Evolutionary conservation across 208 protist species (phyloP), one percentile per base, ranked within the genome.

Genomic region (Trypanosoma scelopori): DNA sequence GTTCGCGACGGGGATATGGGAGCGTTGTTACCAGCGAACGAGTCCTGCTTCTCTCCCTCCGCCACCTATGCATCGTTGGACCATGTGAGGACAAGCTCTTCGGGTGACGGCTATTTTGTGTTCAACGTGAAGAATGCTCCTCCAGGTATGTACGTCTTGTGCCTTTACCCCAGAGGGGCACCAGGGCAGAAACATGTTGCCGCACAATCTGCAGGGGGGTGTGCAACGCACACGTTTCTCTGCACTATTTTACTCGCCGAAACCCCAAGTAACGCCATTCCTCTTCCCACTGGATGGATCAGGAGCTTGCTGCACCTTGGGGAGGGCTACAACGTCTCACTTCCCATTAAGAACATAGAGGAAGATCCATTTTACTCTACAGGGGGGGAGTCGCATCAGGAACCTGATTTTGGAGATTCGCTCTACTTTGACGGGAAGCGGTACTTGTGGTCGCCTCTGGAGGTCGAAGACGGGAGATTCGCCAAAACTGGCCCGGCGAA

Each of bases 341-440:
- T 61, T 61, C 39, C 39, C 42, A 9, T 61, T 61, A 6, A 3
- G 9, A 39, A 41, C 18, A 4, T 61, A n/a, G 4, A 61, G 47
- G 41, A 13, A 23, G 55, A 61, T 49, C 55, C 55, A 49, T 61
- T 61, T 49, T 22, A 32, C 27, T 46, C 37, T 30, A 61, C 39
- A 27, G 55, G 55, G 37, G 55, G 55, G 22, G 55, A 61, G 39
- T 49, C 20, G 11, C 5, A 27, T 48, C 55, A 61, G 18, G 55
- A 61, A 37, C 55, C 55, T 46, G 41, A 61, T 0, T 61, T 61
- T 49, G 55, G 55, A 49, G 55, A 48, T 61, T 37, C 55, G 25
- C 2, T 61, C 0, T 35, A 61, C 30, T 23, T 49, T 35, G 23
- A 49, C 46, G 39, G 25, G 35, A 61, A 12, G n/a, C 55, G 39